Conservation (phyloP, 495 filamentous ascomycete species). For the Cryomyces minteri region DNA sequence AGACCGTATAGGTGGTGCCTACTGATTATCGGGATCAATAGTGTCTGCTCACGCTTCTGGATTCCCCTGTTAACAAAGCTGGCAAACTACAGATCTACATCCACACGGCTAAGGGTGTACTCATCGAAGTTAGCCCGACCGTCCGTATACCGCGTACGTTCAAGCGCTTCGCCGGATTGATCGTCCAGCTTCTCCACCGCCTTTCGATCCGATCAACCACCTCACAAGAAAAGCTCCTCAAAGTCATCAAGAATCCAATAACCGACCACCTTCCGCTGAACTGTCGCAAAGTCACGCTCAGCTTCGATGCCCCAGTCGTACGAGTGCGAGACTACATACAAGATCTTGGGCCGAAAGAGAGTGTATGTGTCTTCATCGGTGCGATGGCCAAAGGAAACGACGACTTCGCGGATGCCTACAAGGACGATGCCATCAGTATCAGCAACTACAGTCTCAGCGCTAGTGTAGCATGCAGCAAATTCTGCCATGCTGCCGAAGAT, state of each 20-base stretch:
- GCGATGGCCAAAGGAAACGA: slow-evolving; percentile 96
- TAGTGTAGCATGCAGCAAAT: slow-evolving; percentile 96
- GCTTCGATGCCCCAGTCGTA: slow-evolving; percentile 75
- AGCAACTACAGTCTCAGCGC: slow-evolving; percentile 95
- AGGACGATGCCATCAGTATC: slow-evolving; percentile 94
- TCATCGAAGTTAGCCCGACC: slow-evolving; percentile 93
- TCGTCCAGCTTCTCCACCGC: slow-evolving; percentile 97
- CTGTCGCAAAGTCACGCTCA: slow-evolving; percentile 91
- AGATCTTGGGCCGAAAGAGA: slow-evolving; percentile 59
- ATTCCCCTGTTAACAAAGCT: slow-evolving; percentile 96
- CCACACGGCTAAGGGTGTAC: slow-evolving; percentile 84
- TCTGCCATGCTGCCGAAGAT: slow-evolving; percentile 96
- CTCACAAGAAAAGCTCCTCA: slow-evolving; percentile 90
- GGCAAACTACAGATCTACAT: slow-evolving; percentile 97
- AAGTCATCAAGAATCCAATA: slow-evolving; percentile 95
- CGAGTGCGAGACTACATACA: slow-evolving; percentile 78
- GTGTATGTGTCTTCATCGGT: slow-evolving; percentile 91
- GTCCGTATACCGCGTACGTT: slow-evolving; percentile 96
- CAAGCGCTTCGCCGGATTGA: slow-evolving; percentile 94
- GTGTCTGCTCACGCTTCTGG: slow-evolving; percentile 94
- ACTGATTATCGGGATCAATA: slow-evolving; percentile 23
- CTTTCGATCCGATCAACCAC: slow-evolving; percentile 89
- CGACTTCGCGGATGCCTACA: slow-evolving; percentile 84
- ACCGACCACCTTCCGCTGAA: slow-evolving; percentile 91
- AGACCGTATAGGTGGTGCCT: neutral